Percentiles rank a stretch among this genome's conserved stretches.
These are phyloP conservation scores for Mortierella sp. DNA, from an alignment of 371 early-diverging fungal genomes.

Conservation along the genomic window DNA sequence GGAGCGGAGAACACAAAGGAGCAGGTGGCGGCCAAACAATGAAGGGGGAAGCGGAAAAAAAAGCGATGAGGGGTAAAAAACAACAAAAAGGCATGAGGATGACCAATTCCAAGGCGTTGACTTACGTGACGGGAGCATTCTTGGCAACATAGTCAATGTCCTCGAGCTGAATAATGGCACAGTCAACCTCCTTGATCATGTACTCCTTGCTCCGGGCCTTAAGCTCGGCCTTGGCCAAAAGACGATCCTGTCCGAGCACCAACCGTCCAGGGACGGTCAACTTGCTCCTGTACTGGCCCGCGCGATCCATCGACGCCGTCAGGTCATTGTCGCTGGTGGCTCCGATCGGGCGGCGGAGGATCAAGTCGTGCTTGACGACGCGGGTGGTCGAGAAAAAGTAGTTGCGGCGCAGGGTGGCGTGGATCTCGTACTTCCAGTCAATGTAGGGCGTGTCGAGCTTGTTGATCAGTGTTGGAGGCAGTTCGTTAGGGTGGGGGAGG, in stretches of 20 bases:
- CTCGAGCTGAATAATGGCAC: conserved; percentile 46
- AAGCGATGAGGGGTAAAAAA: not conserved
- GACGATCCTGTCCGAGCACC: conserved; percentile 46
- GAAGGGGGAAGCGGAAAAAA: too few relatives aligned
- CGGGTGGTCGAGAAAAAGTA: conserved; percentile 52
- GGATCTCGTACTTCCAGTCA: conserved; percentile 57
- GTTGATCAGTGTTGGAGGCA: conserved; percentile 57
- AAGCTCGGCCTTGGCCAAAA: conserved; percentile 45
- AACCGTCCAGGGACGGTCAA: conserved; percentile 40
- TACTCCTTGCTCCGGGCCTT: conserved; percentile 50
- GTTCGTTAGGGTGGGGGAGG: conserved; percentile 26
- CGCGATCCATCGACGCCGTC: conserved; percentile 42
- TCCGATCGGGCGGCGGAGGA: conserved; percentile 47
- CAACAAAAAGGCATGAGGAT: not conserved
- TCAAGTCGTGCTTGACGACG: conserved; percentile 48
- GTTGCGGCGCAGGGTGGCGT: conserved; percentile 43
- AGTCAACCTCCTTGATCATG: conserved; percentile 54
- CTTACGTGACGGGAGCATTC: conserved; percentile 36
- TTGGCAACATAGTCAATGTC: conserved; percentile 41
- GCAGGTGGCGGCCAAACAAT: not conserved
- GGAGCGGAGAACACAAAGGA: not conserved
- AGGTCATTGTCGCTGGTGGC: conserved; percentile 22
- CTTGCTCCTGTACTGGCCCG: conserved; percentile 47
- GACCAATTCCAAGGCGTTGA: conserved; percentile 1
- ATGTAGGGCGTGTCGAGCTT: conserved; percentile 54